phyloP scores from a whole-genome alignment of 371 early-diverging fungal genomes.

The Dentiscutata heterogama region DNA sequence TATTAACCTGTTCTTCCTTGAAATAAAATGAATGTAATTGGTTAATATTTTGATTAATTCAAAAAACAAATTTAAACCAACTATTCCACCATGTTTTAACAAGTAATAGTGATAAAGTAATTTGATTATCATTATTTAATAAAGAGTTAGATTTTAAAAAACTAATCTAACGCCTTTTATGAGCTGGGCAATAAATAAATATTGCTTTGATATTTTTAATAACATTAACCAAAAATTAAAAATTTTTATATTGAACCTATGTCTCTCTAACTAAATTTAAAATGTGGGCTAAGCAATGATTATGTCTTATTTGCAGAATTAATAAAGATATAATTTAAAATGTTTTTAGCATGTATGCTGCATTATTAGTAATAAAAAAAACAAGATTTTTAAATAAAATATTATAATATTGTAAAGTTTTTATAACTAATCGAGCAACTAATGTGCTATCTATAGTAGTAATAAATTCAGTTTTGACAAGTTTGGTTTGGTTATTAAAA shows the following conservation, averaged over 20 bases:
- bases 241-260: neutral
- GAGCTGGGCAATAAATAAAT: neutral
- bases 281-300: neutral
- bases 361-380: conserved; percentile 36
- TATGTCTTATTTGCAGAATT: neutral
- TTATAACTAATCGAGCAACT: conserved; percentile 3
- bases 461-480: neutral
- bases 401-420: neutral
- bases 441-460: neutral
- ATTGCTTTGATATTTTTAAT: neutral
- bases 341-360: neutral
- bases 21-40: neutral
- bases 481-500: neutral
- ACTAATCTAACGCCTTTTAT: neutral
- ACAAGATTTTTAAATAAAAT: neutral
- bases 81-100: neutral
- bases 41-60: neutral
- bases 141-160: neutral
- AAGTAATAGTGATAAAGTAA: neutral
- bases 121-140: neutral
- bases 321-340: conserved; percentile 15
- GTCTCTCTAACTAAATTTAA: neutral
- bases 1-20: neutral
- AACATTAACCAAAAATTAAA: neutral
- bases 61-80: conserved; percentile 16